Base-by-base conservation (phyloP, 352 stramenopile species). In the Aphanomyces invadans region DNA sequence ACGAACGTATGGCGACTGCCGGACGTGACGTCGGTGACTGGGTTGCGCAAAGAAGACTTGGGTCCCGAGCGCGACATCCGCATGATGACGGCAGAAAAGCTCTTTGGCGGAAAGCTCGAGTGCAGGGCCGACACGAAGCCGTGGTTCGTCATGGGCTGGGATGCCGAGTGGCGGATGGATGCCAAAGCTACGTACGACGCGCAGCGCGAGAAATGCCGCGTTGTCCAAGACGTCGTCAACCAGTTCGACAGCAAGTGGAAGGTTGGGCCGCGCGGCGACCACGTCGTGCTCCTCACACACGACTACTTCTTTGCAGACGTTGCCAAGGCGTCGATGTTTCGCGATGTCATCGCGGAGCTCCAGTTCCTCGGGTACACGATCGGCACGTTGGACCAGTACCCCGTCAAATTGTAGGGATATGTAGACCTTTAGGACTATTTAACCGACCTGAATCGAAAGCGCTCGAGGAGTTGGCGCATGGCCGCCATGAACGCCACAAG, bases 261-360 rank as follows among this genome's bases (percentile, higher is more conserved):
- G 17, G 12, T 9, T 19, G 49, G 49, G 1, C 49, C 49, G 19
- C 32, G n/a, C 4, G 23, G 23, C 4, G n/a, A 4, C 36, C n/a
- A 64, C 38, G 55, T 64, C 32, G 55, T 64, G 19, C 19, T 64
- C n/a, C 28, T 64, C 3, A 46, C 31, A 11, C 55, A 64, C 23
- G 55, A 64, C 25, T 64, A 52, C n/a, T 46, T 38, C 21, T 64
- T 51, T 31, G 21, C 28, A 19, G 23, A n/a, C 5, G 19, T 28
- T 1, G 55, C 25, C 7, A 64, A 64, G n/a, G 55, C 55, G 11
- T 17, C 55, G 2, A 49, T 64, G n/a, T 36, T 64, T 21, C 55
- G 55, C 2, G 55, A 64, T 23, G 21, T 64, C 33, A 36, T 64
- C n/a, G 55, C 31, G 21, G 55, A 64, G 55, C 36, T 64, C 11